Evolutionary conservation across 139 green algal species (phyloP).

Genomic region (Edaphochlamys debaryana): DNA sequence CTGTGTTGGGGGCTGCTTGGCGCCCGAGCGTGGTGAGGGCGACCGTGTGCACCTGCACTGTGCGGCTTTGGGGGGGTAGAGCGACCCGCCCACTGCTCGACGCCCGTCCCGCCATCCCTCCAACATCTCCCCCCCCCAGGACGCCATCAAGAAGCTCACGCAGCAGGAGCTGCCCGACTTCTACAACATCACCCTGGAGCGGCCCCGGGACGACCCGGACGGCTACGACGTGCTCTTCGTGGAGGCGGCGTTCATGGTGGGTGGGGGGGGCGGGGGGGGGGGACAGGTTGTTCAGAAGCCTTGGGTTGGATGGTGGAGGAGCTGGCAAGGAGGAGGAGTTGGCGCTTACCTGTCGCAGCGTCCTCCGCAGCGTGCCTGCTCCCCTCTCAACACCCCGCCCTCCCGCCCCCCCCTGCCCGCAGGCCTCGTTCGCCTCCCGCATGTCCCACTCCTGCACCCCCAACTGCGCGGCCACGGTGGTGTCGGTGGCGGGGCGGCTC

Average conservation of each 20-base stretch:
- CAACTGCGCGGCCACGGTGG: constrained; percentile 89
- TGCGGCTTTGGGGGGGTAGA: no score
- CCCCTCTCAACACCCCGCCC: background rate
- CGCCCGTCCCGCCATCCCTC: background rate
- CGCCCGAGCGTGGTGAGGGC: no score
- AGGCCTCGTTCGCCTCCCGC: constrained; percentile 84
- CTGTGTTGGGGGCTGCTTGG: no score
- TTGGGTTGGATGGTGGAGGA: background rate
- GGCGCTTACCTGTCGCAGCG: no score
- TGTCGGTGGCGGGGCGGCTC: constrained; percentile 78
- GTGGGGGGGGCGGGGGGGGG: background rate
- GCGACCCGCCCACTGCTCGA: background rate
- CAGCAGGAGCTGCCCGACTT: constrained; percentile 86
- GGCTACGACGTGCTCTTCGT: constrained; percentile 93
- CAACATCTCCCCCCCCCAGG: constrained; percentile 10
- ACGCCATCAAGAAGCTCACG: constrained; percentile 62
- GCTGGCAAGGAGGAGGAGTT: background rate
- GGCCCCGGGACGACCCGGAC: constrained; percentile 72
- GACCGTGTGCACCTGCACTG: no score
- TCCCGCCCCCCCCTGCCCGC: background rate
- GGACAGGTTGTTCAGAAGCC: background rate
- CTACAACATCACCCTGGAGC: constrained; percentile 94
- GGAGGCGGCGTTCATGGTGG: constrained; percentile 87
- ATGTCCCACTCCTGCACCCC: constrained; percentile 95
- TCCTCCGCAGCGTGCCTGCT: background rate